phyloP scores from a whole-genome alignment of 805 yeast genomes.

The Wickerhamomyces xylosicus region DNA sequence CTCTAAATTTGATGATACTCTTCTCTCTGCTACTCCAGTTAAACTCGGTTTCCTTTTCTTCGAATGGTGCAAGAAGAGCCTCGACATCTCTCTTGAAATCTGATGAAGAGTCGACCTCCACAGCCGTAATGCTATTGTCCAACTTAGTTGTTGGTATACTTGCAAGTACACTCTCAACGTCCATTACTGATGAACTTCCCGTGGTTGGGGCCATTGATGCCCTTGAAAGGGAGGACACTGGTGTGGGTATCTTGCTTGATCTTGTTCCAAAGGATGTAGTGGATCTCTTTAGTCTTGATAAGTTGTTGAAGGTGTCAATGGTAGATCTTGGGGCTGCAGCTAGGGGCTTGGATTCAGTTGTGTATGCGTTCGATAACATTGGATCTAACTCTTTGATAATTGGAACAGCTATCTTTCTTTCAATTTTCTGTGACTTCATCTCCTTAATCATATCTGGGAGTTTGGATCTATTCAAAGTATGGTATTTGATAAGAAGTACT shows the following conservation, averaged over 20 bases:
- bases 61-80: slow-evolving; percentile 32
- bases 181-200: slow-evolving; percentile 5
- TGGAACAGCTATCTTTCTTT: slow-evolving; percentile 8
- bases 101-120: slow-evolving; percentile 4
- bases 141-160: slow-evolving; percentile 14
- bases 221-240: slow-evolving; percentile 1
- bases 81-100: slow-evolving; percentile 20
- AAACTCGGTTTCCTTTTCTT: slow-evolving; percentile 74
- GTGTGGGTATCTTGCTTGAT: slow-evolving; percentile 1
- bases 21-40: slow-evolving; percentile 78
- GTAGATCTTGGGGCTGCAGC: slow-evolving; percentile 8
- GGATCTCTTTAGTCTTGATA: slow-evolving; percentile 7
- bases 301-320: slow-evolving; percentile 17
- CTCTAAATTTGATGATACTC: slow-evolving; percentile 44
- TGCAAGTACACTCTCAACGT: slow-evolving; percentile 7
- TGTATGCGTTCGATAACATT: slow-evolving; percentile 11
- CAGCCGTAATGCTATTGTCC: slow-evolving; percentile 10
- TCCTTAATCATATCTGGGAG: slow-evolving; percentile 11
- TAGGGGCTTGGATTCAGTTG: slow-evolving; percentile 7
- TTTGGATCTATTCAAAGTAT: slow-evolving; percentile 12
- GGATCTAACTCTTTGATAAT: slow-evolving; percentile 14
- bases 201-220: neutral
- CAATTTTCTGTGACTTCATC: slow-evolving; percentile 15
- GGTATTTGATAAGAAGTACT: slow-evolving; percentile 16
- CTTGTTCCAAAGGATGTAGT: neutral